Evolutionary conservation across 192 early-diverging fungal species (phyloP), one percentile per base, ranked within the genome.

Genomic region (Podila horticola): DNA sequence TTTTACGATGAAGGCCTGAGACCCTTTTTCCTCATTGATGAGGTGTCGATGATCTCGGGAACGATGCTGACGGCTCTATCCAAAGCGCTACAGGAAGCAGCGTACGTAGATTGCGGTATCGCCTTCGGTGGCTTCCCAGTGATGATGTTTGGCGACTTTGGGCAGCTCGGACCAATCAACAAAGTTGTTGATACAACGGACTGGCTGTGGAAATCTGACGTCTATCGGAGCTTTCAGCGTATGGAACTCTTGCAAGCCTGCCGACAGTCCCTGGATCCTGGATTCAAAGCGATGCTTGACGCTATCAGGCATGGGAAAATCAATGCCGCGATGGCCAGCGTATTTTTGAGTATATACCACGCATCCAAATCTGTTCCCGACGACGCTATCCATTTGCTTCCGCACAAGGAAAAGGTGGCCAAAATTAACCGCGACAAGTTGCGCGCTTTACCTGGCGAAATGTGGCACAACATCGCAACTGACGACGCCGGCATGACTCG

Each of bases 61-160:
- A 45, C 36, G 8, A 48, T 70, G 36, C 62, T 70, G 22, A 70
- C 33, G 33, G 29, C 31, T 22, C 2, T 70, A 30, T 70, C 69
- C 10, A 62, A 30, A 22, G 59, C 48, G 9, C 49, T 62, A 51
- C 71, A 59, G 63, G 55, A 72, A 33, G 71, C 71, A 41, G 69
- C 11, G 19, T 19, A 52, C 3, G 38, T 36, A 29, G 50, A 71
- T 38, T 3, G 13, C 12, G 69, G 69, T 19, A 31, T 55, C 6
- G 41, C 50, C 6, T 63, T 63, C 52, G 61, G 61, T 31, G 61
- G 61, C 3, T 36, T 38, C n/a, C 60, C 59, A 5, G 69, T 71
- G 12, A 41, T 63, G 15, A 31, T 71, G 50, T 71, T 71, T 57
- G 70, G 70, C 5, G 70, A 71, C 50, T 71, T 64, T 58, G 70